phyloP scores from a whole-genome alignment of 176 grass and related monocot genomes.

The Musa acuminata region DNA sequence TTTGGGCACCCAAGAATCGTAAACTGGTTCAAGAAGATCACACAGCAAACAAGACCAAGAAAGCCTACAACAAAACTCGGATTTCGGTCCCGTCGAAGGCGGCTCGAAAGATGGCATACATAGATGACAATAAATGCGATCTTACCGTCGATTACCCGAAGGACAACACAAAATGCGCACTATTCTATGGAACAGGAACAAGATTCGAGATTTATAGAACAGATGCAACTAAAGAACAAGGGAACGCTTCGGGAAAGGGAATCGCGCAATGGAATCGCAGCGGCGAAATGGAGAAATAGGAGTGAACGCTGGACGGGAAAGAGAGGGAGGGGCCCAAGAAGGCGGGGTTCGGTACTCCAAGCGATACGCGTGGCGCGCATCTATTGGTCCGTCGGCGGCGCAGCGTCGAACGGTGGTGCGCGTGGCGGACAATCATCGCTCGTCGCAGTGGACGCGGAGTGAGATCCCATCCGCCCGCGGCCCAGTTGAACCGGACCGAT shows the following conservation, averaged over 20 bases:
- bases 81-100: not conserved
- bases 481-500: too few species aligned
- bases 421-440: not conserved
- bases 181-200: not conserved
- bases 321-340: not conserved
- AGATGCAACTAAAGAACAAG: not conserved
- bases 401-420: not conserved
- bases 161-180: not conserved
- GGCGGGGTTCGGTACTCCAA: not conserved
- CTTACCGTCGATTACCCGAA: not conserved
- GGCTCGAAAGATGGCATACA: not conserved
- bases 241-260: not conserved
- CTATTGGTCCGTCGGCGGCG: not conserved
- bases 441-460: too few species aligned
- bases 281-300: not conserved
- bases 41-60: not conserved
- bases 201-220: not conserved
- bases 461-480: too few species aligned
- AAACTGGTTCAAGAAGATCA: not conserved
- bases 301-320: not conserved
- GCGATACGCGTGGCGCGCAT: not conserved
- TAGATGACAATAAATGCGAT: not conserved
- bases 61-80: not conserved
- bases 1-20: not conserved
- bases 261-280: not conserved